A percentile compares a stretch with the other conserved stretches of the same genome.
phyloP scores from a whole-genome alignment of 2,329 filamentous ascomycete genomes.

The Diaporthe amygdali region DNA sequence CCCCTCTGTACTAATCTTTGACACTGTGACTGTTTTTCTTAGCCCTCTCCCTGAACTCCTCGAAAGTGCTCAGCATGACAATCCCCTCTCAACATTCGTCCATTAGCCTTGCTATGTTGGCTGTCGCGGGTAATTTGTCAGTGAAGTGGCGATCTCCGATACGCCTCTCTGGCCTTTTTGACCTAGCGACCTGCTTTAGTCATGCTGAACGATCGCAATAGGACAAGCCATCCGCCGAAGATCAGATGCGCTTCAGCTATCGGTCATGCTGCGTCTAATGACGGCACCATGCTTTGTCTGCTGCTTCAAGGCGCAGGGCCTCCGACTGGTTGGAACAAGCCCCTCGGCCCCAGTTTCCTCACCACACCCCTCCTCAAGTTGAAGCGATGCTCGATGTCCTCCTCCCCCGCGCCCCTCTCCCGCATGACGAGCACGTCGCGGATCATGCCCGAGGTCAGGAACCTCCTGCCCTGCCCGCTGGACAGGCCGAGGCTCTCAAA shows the following conservation, averaged over 20 bases:
- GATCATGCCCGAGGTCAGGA: slow-evolving; percentile 53
- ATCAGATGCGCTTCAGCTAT: not conserved
- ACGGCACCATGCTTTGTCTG: not conserved
- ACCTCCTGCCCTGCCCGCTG: slow-evolving; percentile 44
- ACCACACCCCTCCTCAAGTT: slow-evolving; percentile 52
- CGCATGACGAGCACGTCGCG: slow-evolving; percentile 52
- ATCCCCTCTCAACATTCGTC: not conserved
- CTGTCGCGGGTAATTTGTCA: not conserved
- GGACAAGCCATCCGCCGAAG: not conserved
- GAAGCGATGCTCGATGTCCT: slow-evolving; percentile 52
- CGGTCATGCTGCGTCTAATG: not conserved
- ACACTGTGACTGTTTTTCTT: no score
- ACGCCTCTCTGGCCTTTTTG: no score
- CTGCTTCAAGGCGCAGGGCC: slow-evolving; percentile 21
- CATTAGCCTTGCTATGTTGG: no score
- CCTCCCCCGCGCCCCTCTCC: slow-evolving; percentile 41
- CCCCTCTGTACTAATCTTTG: not conserved
- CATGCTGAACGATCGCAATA: not conserved
- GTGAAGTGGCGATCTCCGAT: not conserved
- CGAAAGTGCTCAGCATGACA: not conserved
- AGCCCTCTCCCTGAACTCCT: not conserved
- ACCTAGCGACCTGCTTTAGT: not conserved
- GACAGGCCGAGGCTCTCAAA: slow-evolving; percentile 44
- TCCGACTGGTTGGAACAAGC: slow-evolving; percentile 44
- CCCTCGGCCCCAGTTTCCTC: slow-evolving; percentile 46